phyloP scores from a whole-genome alignment of 2,329 filamentous ascomycete genomes.

The Diaporthe sp. region DNA sequence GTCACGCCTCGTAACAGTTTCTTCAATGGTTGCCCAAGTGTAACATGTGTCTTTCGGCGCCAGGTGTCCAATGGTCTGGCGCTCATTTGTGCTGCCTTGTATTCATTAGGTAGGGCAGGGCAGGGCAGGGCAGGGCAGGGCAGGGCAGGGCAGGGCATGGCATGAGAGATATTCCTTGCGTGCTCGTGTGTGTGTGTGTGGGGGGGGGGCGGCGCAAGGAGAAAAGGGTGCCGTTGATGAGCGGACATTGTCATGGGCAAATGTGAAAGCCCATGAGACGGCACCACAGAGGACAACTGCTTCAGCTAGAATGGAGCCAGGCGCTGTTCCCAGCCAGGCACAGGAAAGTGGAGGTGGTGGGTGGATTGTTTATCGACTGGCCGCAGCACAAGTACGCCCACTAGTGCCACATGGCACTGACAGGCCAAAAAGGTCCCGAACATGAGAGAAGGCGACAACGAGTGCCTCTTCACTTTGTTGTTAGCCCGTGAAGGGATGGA shows the following conservation, averaged over 20 bases:
- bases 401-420: conserved; percentile 26
- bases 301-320: conserved; percentile 22
- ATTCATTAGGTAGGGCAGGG: background rate
- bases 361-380: conserved; percentile 23
- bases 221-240: background rate
- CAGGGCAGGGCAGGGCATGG: background rate
- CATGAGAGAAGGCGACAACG: conserved; percentile 4
- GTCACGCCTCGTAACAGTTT: conserved; percentile 11
- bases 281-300: background rate
- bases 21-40: conserved; percentile 7
- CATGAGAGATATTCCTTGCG: background rate
- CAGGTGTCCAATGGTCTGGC: conserved; percentile 23
- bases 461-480: background rate
- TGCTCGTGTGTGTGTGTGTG: background rate
- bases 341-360: conserved; percentile 2
- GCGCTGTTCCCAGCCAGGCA: conserved; percentile 18
- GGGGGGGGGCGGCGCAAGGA: background rate
- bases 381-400: conserved; percentile 4
- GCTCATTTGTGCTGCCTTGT: conserved; percentile 16
- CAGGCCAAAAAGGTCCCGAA: conserved; percentile 33
- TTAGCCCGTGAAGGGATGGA: background rate
- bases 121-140: background rate
- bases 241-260: background rate
- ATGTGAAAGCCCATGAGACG: background rate
- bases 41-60: conserved; percentile 7